phyloP scores from a whole-genome alignment of 257 asterid species.

The Rubia yunnanensis region DNA sequence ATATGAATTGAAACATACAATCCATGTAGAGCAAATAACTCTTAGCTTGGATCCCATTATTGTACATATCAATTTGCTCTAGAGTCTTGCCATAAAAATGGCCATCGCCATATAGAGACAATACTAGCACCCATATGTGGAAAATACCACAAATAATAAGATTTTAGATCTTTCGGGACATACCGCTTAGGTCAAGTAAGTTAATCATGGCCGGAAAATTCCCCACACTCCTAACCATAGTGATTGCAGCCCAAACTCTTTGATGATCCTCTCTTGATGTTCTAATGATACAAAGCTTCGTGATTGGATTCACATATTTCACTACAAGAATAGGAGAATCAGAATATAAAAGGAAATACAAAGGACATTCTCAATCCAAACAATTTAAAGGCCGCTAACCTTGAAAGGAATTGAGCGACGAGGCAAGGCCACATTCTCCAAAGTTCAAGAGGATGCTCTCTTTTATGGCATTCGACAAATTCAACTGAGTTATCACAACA shows the following conservation, averaged over 20 bases:
- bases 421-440: constrained; percentile 92
- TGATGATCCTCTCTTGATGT: constrained; percentile 65
- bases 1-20: neutral
- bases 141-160: neutral
- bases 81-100: neutral
- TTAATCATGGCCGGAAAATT: constrained; percentile 71
- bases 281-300: constrained; percentile 70
- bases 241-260: constrained; percentile 69
- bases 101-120: neutral
- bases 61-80: neutral
- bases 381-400: constrained; percentile 26
- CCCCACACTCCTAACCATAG: constrained; percentile 68
- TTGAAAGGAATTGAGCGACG: constrained; percentile 56
- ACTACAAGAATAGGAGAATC: constrained; percentile 33
- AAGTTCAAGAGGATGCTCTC: constrained; percentile 69
- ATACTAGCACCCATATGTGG: neutral
- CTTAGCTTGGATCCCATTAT: neutral
- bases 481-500: constrained; percentile 54
- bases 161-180: constrained; percentile 10
- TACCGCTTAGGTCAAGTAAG: constrained; percentile 81
- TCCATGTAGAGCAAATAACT: neutral
- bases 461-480: constrained; percentile 51
- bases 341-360: neutral
- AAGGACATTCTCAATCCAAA: neutral
- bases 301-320: constrained; percentile 81